Evolutionary conservation across 768 basidiomycete species (phyloP), one percentile per base, ranked within the genome.

Genomic region (Suillus fuscotomentosus): DNA sequence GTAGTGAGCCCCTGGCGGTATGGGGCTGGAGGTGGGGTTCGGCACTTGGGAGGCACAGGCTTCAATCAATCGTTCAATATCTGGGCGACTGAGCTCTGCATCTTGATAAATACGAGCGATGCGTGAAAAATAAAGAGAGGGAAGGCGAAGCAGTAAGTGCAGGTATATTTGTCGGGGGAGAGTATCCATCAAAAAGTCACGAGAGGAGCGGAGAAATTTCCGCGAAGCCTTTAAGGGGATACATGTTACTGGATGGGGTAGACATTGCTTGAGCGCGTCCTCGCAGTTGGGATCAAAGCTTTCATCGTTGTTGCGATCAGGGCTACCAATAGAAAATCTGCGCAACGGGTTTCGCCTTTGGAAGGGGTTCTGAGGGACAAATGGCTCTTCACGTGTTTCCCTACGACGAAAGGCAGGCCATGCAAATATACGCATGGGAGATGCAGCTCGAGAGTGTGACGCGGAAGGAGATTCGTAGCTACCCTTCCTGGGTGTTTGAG

Each of bases 31-130:
- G 9, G 45, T 27, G 24, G 50, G 22, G 27, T 31, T 31, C 51
- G 63, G 63, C 9, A 57, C 64, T 50, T 69, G 65, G 43, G 50
- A 36, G 39, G 73, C 72, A 45, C 81, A 76, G 0, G 75, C 76
- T 64, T 60, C 70, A 65, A 64, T 76, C 83, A 88, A 86, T 45
- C 83, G 71, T 60, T 85, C 77, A 10, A 94, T 84, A 70, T 94
- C 92, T 10, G 87, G 89, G 65, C 82, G 82, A 70, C 90, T 90
- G 60, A 94, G 83, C 61, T 93, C 88, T 2, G 91, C 91, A 63
- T 91, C 90, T 68, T 89, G 84, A 67, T 92, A 92, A 34, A 93
- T 84, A 56, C 85, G 82, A 3, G 89, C 84, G 27, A 94, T 92
- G 3, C 92, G 87, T 3, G 88, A 84, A 74, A 92, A 94, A 70